Evolutionary conservation across 495 filamentous ascomycete species (phyloP), one percentile per base, ranked within the genome.

Genomic region (Neurospora sp.): DNA sequence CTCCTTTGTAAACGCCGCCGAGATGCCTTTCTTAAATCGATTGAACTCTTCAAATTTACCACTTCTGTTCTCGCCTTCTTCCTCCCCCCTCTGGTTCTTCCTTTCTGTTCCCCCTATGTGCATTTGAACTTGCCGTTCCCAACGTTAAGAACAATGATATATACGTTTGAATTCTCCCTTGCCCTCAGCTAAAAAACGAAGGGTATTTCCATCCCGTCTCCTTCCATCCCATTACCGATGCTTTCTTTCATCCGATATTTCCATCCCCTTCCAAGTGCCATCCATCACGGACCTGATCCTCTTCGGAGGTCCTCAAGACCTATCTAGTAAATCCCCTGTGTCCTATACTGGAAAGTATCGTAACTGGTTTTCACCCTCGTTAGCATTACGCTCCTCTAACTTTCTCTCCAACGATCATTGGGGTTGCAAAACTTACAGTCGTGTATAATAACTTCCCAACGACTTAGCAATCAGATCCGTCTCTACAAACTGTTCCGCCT

Each of bases 261-360:
- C 40, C 40, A 42, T 16, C 6, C 41, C 18, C n/a, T 20, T 22
- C 44, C 20, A 48, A 9, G 1, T 22, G 44, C n/a, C 44, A 44
- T 44, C 16, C 41, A 44, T 3, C n/a, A 48, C n/a, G 46, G n/a
- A 4, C 22, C n/a, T 22, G n/a, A 53, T 53, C 46, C 1, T 6
- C 46, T 11, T 53, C 9, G 4, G 2, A 53, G 46, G 27, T 14
- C 48, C 20, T 27, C 22, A 11, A 7, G 20, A 38, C 11, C 10
- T 59, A 31, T 70, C 71, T 76, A 93, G 78, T 93, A 93, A 79
- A 93, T 93, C 78, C 91, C 91, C 80, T 93, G 91, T 5, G 91
- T 92, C 70, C 91, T 85, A 81, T 93, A 93, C 77, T 93, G 91
- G 81, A 92, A 93, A 73, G 91, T 92, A 80, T 93, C 91, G 80